These are phyloP conservation scores for Teunomyces gatunensis DNA, from an alignment of 805 yeast genomes.

Conservation along the genomic window DNA sequence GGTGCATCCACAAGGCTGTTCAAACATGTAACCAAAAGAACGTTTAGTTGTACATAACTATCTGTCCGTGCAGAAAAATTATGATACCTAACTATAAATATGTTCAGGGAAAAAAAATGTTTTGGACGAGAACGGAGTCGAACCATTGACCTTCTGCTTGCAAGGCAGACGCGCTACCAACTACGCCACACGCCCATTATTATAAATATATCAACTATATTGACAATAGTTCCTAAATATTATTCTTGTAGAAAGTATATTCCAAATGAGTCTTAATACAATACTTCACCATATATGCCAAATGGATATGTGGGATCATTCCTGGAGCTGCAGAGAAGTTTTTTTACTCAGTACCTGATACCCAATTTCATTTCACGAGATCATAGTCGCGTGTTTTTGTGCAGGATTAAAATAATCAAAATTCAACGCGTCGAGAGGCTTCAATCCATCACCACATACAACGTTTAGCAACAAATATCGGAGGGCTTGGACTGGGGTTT, in stretches of 20 bases:
- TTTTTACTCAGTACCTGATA: too few relatives aligned
- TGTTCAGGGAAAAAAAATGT: constrained; percentile 7
- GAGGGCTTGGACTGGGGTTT: not conserved
- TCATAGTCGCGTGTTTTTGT: not conserved
- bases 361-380: too few relatives aligned
- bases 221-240: not conserved
- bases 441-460: not conserved
- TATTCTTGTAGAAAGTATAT: too few relatives aligned
- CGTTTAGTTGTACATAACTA: too few relatives aligned
- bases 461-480: not conserved
- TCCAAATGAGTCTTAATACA: too few relatives aligned
- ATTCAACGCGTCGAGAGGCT: not conserved
- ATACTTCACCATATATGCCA: too few relatives aligned
- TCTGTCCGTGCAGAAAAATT: too few relatives aligned
- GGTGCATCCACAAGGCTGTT: too few relatives aligned
- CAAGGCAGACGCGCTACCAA: constrained; percentile 82
- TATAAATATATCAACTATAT: not conserved
- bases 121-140: constrained; percentile 73
- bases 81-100: too few relatives aligned
- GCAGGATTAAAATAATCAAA: not conserved
- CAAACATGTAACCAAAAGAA: too few relatives aligned
- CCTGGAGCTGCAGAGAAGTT: too few relatives aligned
- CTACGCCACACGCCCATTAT: constrained; percentile 72
- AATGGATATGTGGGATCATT: too few relatives aligned
- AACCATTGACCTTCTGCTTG: constrained; percentile 77